phyloP scores from a whole-genome alignment of 2,329 filamentous ascomycete species.

The Xylariaceae sp. region DNA sequence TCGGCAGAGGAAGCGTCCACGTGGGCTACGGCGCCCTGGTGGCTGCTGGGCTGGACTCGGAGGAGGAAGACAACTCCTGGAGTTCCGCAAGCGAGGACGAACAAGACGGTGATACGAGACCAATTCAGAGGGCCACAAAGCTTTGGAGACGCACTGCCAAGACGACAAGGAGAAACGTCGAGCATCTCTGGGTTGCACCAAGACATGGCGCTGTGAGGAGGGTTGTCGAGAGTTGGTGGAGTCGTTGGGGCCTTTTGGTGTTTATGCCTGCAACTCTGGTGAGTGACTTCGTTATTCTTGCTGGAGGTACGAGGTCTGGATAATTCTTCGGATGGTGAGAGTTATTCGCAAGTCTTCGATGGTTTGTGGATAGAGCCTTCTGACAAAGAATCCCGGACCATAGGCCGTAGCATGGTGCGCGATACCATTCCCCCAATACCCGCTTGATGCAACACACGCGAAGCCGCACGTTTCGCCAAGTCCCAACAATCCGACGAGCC shows the following conservation, averaged over 20 bases:
- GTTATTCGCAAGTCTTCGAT: neutral
- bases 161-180: slow-evolving; percentile 32
- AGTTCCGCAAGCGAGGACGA: slow-evolving; percentile 14
- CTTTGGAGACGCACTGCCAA: slow-evolving; percentile 34
- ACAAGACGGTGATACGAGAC: slow-evolving; percentile 24
- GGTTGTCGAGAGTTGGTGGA: slow-evolving; percentile 61
- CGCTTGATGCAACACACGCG: slow-evolving; percentile 42
- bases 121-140: slow-evolving; percentile 18
- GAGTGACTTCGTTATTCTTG: slow-evolving; percentile 29
- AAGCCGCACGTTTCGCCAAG: slow-evolving; percentile 14
- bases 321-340: neutral
- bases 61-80: slow-evolving; percentile 20
- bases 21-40: slow-evolving; percentile 54
- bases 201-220: slow-evolving; percentile 54
- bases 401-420: slow-evolving; percentile 63
- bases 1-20: slow-evolving; percentile 49
- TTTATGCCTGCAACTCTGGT: slow-evolving; percentile 59
- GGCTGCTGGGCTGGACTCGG: slow-evolving; percentile 37
- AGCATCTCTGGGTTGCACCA: slow-evolving; percentile 59
- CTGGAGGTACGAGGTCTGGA: neutral
- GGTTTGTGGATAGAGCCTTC: neutral
- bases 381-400: slow-evolving; percentile 5
- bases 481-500: slow-evolving; percentile 2
- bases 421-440: slow-evolving; percentile 61
- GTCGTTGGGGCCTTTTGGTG: slow-evolving; percentile 57